Base-by-base conservation (phyloP, 2,329 filamentous ascomycete species). In the Bipolaris sorokiniana region DNA sequence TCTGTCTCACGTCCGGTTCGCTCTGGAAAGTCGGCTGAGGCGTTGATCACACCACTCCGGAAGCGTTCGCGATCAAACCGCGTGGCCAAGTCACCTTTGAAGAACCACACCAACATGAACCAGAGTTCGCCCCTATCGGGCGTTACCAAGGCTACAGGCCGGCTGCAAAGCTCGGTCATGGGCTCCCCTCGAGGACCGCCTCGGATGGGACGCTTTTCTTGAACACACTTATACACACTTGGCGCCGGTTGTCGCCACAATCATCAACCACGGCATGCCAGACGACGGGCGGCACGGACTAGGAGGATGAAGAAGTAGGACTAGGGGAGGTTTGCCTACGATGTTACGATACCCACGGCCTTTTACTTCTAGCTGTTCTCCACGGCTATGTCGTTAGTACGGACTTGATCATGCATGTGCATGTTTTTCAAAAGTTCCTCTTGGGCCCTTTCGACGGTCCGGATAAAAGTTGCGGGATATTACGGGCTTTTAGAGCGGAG, bases 31-130 rank as follows among this genome's bases (percentile, higher is more conserved):
- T 76, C 75, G 5, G 75, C 75, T 6, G 75, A 77, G 47, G 65
- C 73, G n/a, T 57, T 76, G 33, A 77, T 77, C 45, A 75, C 75
- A 15, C 75, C 75, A 28, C 65, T 76, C 23, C 72, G 75, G 28
- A 77, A 75, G 59, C 72, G 73, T 3, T 69, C 72, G 5, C 68
- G 65, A 20, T 56, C 71, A 3, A 76, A 63, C 52, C 68, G 69
- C 42, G 50, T 64, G n/a, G 58, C 60, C 15, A 68, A 63, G 36
- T 69, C 65, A n/a, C 65, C 68, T 15, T 56, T 62, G 53, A 64
- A 60, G 18, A 52, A 65, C 16, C 54, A 58, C 7, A 50, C 66
- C 11, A 48, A 59, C 22, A 46, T 63, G 15, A 63, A 62, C 40
- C 61, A 62, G 11, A 69, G 67, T 47, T 73, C 70, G 9, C 66